Percentiles rank a stretch among this genome's conserved stretches.
phyloP scores from a whole-genome alignment of 441 rosid genomes.

The Syzygium syzygioides region DNA sequence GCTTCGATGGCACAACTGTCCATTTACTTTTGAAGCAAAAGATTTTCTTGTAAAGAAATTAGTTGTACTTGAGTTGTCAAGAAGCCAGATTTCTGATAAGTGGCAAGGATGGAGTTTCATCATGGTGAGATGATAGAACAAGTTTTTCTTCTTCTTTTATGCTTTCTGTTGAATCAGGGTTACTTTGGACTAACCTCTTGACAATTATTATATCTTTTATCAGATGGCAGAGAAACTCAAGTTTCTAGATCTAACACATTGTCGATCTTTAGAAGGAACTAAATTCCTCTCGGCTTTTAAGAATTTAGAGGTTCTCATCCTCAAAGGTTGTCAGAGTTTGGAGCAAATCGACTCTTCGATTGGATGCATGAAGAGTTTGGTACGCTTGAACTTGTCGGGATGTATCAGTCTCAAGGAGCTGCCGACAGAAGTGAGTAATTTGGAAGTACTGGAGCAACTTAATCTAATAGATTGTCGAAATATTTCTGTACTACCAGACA shows the following conservation, averaged over 20 bases:
- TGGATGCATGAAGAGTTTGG: accelerated
- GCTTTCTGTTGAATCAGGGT: not conserved
- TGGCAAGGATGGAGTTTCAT: not conserved
- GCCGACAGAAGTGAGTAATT: too few relatives aligned
- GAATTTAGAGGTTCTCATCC: not conserved
- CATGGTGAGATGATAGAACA: not conserved
- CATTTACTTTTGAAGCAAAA: not conserved
- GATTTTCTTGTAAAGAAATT: not conserved
- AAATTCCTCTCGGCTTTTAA: not conserved
- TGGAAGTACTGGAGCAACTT: too few relatives aligned
- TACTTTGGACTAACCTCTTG: not conserved
- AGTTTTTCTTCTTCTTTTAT: not conserved
- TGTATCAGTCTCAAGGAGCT: not conserved
- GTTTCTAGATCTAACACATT: not conserved
- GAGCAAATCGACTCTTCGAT: accelerated
- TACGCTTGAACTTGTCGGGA: accelerated
- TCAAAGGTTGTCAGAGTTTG: accelerated
- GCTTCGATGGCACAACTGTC: accelerated
- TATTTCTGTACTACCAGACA: too few relatives aligned
- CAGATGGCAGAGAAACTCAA: not conserved
- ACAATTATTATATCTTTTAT: not conserved
- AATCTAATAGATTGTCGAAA: too few relatives aligned
- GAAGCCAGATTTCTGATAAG: accelerated
- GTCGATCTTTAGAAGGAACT: not conserved
- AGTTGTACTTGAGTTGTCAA: accelerated